A percentile compares a stretch with the other conserved stretches of the same genome.
Conservation (phyloP, 1,284 basidiomycete species). For the Fomitopsis palustris region DNA sequence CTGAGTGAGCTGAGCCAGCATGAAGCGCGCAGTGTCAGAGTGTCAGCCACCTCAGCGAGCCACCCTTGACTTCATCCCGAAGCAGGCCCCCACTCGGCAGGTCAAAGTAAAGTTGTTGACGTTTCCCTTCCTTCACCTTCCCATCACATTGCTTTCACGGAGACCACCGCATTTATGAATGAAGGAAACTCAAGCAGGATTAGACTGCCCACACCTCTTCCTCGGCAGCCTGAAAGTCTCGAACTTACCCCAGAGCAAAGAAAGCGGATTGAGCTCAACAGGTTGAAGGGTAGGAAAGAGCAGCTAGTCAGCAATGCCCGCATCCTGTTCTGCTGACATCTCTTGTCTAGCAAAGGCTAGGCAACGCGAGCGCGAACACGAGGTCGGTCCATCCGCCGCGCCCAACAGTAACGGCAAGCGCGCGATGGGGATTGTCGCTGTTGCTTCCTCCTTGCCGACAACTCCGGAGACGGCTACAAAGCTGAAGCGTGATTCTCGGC, state of each 20-base stretch:
- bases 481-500: slow-evolving; percentile 64
- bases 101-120: too few relatives aligned
- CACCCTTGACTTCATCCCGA: too few relatives aligned
- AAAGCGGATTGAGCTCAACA: slow-evolving; percentile 39
- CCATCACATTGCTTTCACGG: too few relatives aligned
- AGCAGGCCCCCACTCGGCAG: too few relatives aligned
- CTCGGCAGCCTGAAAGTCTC: slow-evolving; percentile 14
- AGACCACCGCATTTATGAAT: slow-evolving; percentile 10
- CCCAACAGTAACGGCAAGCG: slow-evolving; percentile 32
- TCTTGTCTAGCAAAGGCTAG: slow-evolving; percentile 38
- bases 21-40: too few relatives aligned
- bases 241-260: slow-evolving; percentile 36
- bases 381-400: slow-evolving; percentile 41
- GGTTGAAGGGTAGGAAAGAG: slow-evolving; percentile 32
- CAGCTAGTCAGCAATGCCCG: slow-evolving; percentile 19
- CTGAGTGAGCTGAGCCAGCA: too few relatives aligned
- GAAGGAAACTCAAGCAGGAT: slow-evolving; percentile 16
- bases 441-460: slow-evolving; percentile 59
- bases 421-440: slow-evolving; percentile 35
- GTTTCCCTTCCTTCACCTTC: too few relatives aligned
- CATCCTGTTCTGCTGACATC: background rate
- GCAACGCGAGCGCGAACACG: slow-evolving; percentile 42
- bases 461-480: slow-evolving; percentile 45
- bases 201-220: slow-evolving; percentile 26
- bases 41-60: too few relatives aligned